These are phyloP conservation scores for Alnus rubra DNA, from an alignment of 306 rosid genomes.

Conservation along the genomic window DNA sequence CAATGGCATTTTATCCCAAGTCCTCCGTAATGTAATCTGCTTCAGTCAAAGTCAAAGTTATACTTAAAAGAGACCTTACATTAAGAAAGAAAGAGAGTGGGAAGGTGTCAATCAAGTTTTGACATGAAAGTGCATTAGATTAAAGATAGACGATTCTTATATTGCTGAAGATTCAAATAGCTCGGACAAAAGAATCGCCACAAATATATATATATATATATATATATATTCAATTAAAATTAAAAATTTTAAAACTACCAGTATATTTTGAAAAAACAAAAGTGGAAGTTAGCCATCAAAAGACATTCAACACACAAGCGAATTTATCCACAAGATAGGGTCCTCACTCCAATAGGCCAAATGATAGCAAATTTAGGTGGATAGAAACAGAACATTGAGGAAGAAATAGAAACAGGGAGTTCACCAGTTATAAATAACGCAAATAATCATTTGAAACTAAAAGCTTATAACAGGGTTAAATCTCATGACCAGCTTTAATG, in stretches of 20 bases:
- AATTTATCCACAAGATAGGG: background rate
- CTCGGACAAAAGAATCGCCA: background rate
- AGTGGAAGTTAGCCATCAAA: background rate
- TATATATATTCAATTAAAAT: background rate
- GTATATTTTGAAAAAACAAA: background rate
- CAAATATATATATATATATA: background rate
- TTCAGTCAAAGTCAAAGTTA: slow-evolving; percentile 30
- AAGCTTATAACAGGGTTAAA: background rate
- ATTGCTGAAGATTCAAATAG: background rate
- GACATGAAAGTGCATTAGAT: background rate
- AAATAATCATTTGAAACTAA: background rate
- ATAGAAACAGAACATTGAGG: background rate
- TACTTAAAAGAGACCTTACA: slow-evolving; percentile 19
- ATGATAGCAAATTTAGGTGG: background rate
- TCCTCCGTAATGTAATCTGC: slow-evolving; percentile 85
- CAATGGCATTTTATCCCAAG: slow-evolving; percentile 93
- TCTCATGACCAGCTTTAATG: background rate
- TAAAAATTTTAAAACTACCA: background rate
- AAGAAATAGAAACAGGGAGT: background rate
- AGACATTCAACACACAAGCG: background rate
- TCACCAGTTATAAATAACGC: background rate
- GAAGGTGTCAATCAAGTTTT: background rate
- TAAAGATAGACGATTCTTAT: slow-evolving; percentile 2
- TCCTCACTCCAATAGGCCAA: background rate
- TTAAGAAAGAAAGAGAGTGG: background rate